These are phyloP conservation scores for Phytophthora megakarya DNA, from an alignment of 352 stramenopile genomes.

Conservation along the genomic window DNA sequence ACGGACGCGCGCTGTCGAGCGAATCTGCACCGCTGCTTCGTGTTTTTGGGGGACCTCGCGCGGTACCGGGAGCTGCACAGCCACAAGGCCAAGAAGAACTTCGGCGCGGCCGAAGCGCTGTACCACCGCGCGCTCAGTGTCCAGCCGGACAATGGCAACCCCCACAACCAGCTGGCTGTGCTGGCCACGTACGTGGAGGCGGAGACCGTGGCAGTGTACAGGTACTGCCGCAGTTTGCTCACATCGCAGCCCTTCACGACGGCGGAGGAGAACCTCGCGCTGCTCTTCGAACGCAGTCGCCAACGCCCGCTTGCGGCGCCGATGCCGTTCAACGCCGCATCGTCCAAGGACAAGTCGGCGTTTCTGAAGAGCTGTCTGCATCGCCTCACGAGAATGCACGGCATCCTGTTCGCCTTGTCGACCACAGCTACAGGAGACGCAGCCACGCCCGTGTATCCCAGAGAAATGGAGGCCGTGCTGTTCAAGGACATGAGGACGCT, in stretches of 20 bases:
- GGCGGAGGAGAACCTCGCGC: slow-evolving; percentile 86
- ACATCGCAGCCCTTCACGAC: slow-evolving; percentile 87
- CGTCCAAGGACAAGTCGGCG: slow-evolving; percentile 77
- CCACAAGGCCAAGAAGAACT: slow-evolving; percentile 88
- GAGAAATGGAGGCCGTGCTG: slow-evolving; percentile 71
- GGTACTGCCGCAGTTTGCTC: slow-evolving; percentile 88
- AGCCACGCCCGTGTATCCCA: slow-evolving; percentile 45
- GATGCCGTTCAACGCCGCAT: slow-evolving; percentile 42
- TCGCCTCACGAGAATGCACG: slow-evolving; percentile 85
- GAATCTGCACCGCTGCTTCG: slow-evolving; percentile 82
- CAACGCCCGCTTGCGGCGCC: slow-evolving; percentile 64
- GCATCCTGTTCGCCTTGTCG: slow-evolving; percentile 76
- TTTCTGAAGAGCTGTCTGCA: slow-evolving; percentile 90
- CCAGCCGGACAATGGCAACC: slow-evolving; percentile 81
- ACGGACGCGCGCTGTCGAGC: slow-evolving; percentile 14
- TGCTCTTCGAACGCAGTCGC: slow-evolving; percentile 90
- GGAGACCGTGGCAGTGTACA: slow-evolving; percentile 91
- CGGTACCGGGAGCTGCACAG: slow-evolving; percentile 85
- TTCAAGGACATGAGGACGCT: slow-evolving; percentile 65
- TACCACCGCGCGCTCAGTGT: slow-evolving; percentile 76
- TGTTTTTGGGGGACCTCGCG: slow-evolving; percentile 82
- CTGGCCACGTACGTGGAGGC: slow-evolving; percentile 87
- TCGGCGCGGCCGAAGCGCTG: slow-evolving; percentile 62
- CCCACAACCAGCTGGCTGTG: slow-evolving; percentile 87
- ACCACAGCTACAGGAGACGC: slow-evolving; percentile 9